A percentile compares a stretch with the other conserved stretches of the same genome.
phyloP scores from a whole-genome alignment of 306 rosid genomes.

The Cyclanthera cordifolia region DNA sequence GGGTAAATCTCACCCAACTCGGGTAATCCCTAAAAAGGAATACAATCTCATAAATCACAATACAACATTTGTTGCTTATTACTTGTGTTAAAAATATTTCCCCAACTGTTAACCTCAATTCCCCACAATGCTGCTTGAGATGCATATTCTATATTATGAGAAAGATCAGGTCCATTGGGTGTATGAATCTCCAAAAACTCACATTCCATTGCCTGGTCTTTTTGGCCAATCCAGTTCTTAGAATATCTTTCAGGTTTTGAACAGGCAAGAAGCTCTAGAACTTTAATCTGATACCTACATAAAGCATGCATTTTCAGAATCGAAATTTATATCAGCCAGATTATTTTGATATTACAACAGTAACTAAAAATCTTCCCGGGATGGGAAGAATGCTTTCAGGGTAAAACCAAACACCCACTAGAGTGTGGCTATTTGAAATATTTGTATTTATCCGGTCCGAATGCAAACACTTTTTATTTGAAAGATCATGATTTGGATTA shows the following conservation, averaged over 20 bases:
- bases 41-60: slow-evolving; percentile 32
- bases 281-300: slow-evolving; percentile 71
- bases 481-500: neutral
- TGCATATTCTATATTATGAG: slow-evolving; percentile 70
- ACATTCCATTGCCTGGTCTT: slow-evolving; percentile 35
- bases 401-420: neutral
- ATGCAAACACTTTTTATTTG: neutral
- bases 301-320: neutral
- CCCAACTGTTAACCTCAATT: slow-evolving; percentile 58
- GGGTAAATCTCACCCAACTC: slow-evolving; percentile 97
- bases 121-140: slow-evolving; percentile 97
- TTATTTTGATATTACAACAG: neutral
- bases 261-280: slow-evolving; percentile 56
- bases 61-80: slow-evolving; percentile 10
- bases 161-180: slow-evolving; percentile 68
- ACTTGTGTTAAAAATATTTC: neutral
- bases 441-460: neutral
- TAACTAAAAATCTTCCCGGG: neutral
- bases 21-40: slow-evolving; percentile 77
- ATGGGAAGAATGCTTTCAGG: neutral
- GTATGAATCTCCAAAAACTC: slow-evolving; percentile 57
- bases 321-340: neutral
- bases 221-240: slow-evolving; percentile 34
- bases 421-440: neutral
- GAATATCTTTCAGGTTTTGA: slow-evolving; percentile 36